phyloP scores from a whole-genome alignment of 768 basidiomycete genomes.

The Lactarius sanguifluus region DNA sequence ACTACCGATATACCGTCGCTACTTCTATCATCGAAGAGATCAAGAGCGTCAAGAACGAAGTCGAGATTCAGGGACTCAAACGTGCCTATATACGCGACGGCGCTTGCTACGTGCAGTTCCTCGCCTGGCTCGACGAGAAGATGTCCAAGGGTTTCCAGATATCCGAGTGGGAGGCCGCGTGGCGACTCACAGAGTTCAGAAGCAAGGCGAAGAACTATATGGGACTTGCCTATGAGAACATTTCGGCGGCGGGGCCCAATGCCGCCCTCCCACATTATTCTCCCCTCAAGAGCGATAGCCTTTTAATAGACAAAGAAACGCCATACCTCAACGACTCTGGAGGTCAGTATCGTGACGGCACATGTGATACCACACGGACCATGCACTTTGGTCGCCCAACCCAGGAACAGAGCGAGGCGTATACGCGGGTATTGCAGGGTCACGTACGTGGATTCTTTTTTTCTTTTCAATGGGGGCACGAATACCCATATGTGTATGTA shows the following conservation, averaged over 20 bases:
- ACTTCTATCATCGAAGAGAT: conserved; percentile 71
- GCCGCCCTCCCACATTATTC: conserved; percentile 94
- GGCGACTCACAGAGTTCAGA: conserved; percentile 75
- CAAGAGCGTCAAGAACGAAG: conserved; percentile 87
- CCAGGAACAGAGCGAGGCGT: conserved; percentile 86
- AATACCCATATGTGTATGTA: conserved; percentile 36
- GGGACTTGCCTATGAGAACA: conserved; percentile 87
- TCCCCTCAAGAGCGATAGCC: conserved; percentile 65
- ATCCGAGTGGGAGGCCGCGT: conserved; percentile 90
- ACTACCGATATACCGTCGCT: conserved; percentile 72
- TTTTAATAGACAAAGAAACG: conserved; percentile 69
- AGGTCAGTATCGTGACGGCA: conserved; percentile 87
- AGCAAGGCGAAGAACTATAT: conserved; percentile 69
- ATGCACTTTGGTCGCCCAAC: conserved; percentile 86
- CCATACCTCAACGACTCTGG: conserved; percentile 97
- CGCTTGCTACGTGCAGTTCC: conserved; percentile 78
- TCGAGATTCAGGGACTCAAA: conserved; percentile 79
- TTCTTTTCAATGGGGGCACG: conserved; percentile 25
- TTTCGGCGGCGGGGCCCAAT: conserved; percentile 87
- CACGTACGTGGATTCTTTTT: conserved; percentile 61
- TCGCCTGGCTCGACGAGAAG: conserved; percentile 88
- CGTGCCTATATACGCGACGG: conserved; percentile 90
- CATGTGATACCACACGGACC: conserved; percentile 81
- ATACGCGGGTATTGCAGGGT: conserved; percentile 92
- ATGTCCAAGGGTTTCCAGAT: conserved; percentile 75